These are phyloP conservation scores for Metschnikowia lunata DNA, from an alignment of 805 yeast species.

Conservation along the genomic window DNA sequence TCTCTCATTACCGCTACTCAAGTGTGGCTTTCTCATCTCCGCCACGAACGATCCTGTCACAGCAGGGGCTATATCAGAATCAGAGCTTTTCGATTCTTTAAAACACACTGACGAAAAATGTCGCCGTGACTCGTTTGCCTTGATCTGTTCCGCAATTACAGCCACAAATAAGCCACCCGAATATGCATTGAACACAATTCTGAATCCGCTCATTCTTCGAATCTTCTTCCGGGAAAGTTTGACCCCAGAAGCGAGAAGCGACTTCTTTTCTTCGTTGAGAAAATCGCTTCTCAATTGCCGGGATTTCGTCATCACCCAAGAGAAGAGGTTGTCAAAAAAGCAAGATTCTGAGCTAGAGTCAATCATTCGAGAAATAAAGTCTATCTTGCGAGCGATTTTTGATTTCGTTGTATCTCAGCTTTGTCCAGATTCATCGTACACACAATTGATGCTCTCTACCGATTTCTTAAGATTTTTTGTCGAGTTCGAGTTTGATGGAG, in stretches of 20 bases:
- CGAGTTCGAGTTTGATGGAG: constrained; percentile 29
- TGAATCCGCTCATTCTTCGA: constrained; percentile 35
- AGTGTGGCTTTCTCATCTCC: constrained; percentile 8
- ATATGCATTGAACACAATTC: constrained; percentile 41
- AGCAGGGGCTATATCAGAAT: constrained; percentile 1
- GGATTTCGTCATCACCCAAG: constrained; percentile 49
- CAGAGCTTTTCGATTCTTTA: constrained; percentile 34
- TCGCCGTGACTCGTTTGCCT: constrained; percentile 54
- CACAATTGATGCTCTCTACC: constrained; percentile 22
- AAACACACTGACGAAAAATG: constrained; percentile 38
- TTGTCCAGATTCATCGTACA: constrained; percentile 49
- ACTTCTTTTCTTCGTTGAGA: constrained; percentile 56
- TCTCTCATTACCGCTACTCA: constrained; percentile 11
- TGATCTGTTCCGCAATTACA: constrained; percentile 58
- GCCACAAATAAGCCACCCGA: constrained; percentile 53
- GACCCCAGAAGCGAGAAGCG: constrained; percentile 54
- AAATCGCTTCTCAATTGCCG: constrained; percentile 61
- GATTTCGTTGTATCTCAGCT: constrained; percentile 51
- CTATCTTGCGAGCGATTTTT: constrained; percentile 39
- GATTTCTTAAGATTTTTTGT: constrained; percentile 47
- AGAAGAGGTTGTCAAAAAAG: constrained; percentile 10
- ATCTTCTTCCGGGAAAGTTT: constrained; percentile 8
- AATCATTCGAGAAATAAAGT: neutral
- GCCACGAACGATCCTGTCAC: constrained; percentile 9
- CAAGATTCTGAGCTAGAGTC: constrained; percentile 7